phyloP scores from a whole-genome alignment of 1,284 basidiomycete species.

The Pyrrhoderma lamaoense region DNA sequence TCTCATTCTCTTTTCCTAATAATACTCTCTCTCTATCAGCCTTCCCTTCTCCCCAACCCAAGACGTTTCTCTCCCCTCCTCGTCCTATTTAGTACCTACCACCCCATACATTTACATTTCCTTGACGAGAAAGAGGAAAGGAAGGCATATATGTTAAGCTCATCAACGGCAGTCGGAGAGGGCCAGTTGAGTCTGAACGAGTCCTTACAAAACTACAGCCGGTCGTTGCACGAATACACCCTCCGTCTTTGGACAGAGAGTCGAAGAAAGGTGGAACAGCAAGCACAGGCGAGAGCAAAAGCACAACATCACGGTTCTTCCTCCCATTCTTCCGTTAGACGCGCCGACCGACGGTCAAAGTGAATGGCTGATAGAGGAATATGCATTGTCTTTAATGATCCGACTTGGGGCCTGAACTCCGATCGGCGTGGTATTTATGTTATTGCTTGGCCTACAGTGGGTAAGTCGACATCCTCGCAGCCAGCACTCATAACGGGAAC shows the following conservation, averaged over 20 bases:
- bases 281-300: constrained; percentile 26
- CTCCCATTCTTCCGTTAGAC: too few species aligned
- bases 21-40: neutral
- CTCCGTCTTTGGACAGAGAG: constrained; percentile 62
- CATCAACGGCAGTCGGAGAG: neutral
- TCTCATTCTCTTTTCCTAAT: neutral
- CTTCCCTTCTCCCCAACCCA: too few species aligned
- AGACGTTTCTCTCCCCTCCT: too few species aligned
- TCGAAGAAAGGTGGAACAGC: constrained; percentile 49
- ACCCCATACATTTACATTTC: too few species aligned
- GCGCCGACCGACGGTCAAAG: neutral
- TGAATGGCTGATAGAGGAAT: constrained; percentile 7
- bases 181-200: constrained; percentile 10
- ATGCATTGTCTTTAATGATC: neutral
- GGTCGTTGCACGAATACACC: constrained; percentile 60
- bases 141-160: too few species aligned
- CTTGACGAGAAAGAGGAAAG: too few species aligned
- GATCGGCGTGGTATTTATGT: too few species aligned
- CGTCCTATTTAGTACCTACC: too few species aligned
- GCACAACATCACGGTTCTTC: neutral
- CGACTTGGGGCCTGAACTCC: neutral
- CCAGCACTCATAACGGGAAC: neutral
- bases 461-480: constrained; percentile 1
- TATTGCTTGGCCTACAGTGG: neutral
- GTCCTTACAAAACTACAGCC: constrained; percentile 37